Conservation (phyloP, 2,329 filamentous ascomycete species). For the Aspergillus sp. region DNA sequence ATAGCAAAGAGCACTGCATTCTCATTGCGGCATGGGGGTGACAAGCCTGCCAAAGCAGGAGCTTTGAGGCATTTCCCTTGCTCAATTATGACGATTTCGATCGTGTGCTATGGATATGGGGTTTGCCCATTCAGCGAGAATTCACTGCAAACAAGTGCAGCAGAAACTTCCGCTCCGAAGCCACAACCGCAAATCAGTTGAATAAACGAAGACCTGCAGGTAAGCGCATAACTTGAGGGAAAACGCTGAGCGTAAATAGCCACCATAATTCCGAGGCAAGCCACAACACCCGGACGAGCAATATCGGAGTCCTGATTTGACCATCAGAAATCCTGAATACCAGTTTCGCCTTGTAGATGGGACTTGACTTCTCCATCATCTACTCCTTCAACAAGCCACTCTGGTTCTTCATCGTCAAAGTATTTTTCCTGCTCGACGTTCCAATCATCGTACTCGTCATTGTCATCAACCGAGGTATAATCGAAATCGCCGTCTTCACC, state of each 20-base stretch:
- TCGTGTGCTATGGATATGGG: neutral
- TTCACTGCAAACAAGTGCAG: neutral
- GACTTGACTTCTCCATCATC: slow-evolving; percentile 33
- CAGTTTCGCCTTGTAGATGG: slow-evolving; percentile 61
- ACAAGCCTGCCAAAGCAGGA: too few relatives aligned
- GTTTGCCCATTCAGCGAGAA: neutral
- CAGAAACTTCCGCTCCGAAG: neutral
- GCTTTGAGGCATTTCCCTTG: too few relatives aligned
- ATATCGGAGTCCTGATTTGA: slow-evolving; percentile 62
- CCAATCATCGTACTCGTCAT: slow-evolving; percentile 70
- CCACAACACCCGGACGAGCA: too few relatives aligned
- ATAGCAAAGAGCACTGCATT: too few relatives aligned
- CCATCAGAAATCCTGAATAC: slow-evolving; percentile 70
- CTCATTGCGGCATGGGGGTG: too few relatives aligned
- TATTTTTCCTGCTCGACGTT: slow-evolving; percentile 70
- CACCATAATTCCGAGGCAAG: neutral
- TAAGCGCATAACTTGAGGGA: neutral
- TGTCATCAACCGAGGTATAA: slow-evolving; percentile 69
- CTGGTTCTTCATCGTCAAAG: slow-evolving; percentile 76
- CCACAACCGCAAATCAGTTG: neutral
- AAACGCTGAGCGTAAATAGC: neutral
- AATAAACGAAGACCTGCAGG: neutral
- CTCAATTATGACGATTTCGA: too few relatives aligned
- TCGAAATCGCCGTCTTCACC: slow-evolving; percentile 79
- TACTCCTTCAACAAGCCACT: slow-evolving; percentile 58